Base-by-base conservation (phyloP, 768 basidiomycete species). In the Naganishia friedmannii region DNA sequence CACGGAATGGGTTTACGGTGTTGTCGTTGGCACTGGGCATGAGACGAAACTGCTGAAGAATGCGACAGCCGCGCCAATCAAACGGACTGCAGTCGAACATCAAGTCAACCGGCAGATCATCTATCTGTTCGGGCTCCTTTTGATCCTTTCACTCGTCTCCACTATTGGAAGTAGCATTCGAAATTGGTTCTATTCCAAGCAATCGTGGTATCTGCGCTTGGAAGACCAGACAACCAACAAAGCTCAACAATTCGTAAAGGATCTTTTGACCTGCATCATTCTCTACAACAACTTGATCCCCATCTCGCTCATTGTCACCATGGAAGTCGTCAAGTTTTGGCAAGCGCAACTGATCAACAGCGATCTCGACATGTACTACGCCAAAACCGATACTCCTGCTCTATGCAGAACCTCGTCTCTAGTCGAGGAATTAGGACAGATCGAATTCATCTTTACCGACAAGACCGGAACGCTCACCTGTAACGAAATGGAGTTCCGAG, bases 271-370 rank as follows among this genome's bases (percentile, higher is more conserved):
- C 12, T 99, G 97, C 84, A 91, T 98, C 82, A 95, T 99, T 81
- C 85, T 97, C 48, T 98, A 97, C 85, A 98, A 97, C 84, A 99
- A 98, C 83, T 86, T 99, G 75, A 98, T 99, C 71, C 95, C 95
- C 3, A 99, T 99, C 77, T 98, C 95, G 68, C 88, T 99, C 74
- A 95, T 98, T 76, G 96, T 99, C 75, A 98, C 96, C 3, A 98
- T 98, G 90, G 96, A 99, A 83, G 90, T 98, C 39, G 96, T 99
- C 83, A 97, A 97, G 80, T 98, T 90, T 77, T 93, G 65, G 80
- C 96, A 98, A 83, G 94, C 96, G 0, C 90, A 91, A 42, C 86
- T 97, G 65, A 99, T 99, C 85, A 99, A 98, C 81, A 93, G 87
- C 29, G 96, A 95, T 81, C 87, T 95, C 63, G 96, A 99, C 83